These are phyloP conservation scores for Talaromyces borbonicus DNA, from an alignment of 495 filamentous ascomycete species.

Conservation along the genomic window DNA sequence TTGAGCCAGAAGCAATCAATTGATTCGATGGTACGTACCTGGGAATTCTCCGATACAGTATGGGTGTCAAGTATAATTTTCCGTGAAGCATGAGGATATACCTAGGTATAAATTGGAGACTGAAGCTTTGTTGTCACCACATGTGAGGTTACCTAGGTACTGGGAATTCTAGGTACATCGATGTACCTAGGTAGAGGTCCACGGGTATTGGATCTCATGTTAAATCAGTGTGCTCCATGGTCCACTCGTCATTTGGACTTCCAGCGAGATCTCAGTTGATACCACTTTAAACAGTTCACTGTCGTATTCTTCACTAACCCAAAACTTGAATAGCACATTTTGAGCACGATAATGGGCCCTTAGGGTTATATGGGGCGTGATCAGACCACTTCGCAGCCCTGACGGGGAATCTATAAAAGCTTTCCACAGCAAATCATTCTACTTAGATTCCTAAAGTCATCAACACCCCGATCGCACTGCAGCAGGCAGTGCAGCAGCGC, in stretches of 20 bases:
- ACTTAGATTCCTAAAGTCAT: no score
- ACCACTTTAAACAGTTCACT: not conserved
- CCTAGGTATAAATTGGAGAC: conserved; percentile 24
- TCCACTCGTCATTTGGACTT: conserved; percentile 28
- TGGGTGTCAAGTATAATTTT: conserved; percentile 12
- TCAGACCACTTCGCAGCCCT: no score
- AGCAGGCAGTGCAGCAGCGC: no score
- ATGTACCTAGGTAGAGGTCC: no score
- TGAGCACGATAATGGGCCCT: no score
- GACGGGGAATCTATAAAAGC: no score
- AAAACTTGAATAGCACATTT: not conserved
- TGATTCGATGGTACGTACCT: conserved; percentile 33
- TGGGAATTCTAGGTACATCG: no score
- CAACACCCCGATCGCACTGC: no score
- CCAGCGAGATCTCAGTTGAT: conserved; percentile 11
- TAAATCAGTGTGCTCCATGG: conserved; percentile 20
- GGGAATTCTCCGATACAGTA: conserved; percentile 33
- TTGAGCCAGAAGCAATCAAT: no score
- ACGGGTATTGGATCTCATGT: conserved; percentile 21
- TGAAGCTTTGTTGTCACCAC: conserved; percentile 7
- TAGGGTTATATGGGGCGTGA: no score
- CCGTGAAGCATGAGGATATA: conserved; percentile 26
- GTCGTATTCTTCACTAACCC: conserved; percentile 6
- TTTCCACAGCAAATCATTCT: no score
- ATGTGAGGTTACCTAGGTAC: no score